Percentiles rank a stretch among this genome's conserved stretches.
Evolutionary conservation across 2,329 filamentous ascomycete species (phyloP).

Genomic region (Coniochaeta pulveracea): DNA sequence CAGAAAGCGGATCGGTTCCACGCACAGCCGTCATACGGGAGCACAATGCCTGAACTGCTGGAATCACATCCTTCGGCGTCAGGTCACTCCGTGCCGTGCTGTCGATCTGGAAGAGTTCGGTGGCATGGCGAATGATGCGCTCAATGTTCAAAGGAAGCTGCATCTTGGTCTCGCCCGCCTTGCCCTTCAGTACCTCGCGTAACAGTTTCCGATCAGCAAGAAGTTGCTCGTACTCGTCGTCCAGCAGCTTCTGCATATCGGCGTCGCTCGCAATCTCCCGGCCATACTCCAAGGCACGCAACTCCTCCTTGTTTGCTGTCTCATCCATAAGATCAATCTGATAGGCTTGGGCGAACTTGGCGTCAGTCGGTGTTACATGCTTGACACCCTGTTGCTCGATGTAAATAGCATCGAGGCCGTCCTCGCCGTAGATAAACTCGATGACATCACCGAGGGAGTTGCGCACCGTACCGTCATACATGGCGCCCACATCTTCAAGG

Average conservation of each 20-base stretch:
- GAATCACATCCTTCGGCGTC: constrained; percentile 77
- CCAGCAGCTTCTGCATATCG: constrained; percentile 75
- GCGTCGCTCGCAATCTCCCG: constrained; percentile 78
- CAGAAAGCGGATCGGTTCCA: constrained; percentile 69
- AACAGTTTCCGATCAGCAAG: constrained; percentile 63
- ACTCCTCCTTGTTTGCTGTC: constrained; percentile 36
- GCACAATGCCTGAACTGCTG: constrained; percentile 63
- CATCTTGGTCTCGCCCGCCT: constrained; percentile 74
- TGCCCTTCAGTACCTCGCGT: constrained; percentile 52
- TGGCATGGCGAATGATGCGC: constrained; percentile 83
- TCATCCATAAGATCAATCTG: constrained; percentile 77
- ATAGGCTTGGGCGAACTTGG: constrained; percentile 70
- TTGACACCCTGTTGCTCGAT: constrained; percentile 92
- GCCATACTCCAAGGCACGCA: constrained; percentile 76
- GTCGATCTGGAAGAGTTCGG: constrained; percentile 83
- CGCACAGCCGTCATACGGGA: constrained; percentile 75
- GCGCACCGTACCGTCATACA: constrained; percentile 93
- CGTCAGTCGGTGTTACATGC: constrained; percentile 68
- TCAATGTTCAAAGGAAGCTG: constrained; percentile 87
- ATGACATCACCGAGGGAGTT: constrained; percentile 95
- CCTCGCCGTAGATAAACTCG: constrained; percentile 95
- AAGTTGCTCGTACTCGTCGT: constrained; percentile 78
- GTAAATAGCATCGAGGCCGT: constrained; percentile 83
- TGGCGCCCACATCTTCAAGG: constrained; percentile 92
- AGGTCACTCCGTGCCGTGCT: constrained; percentile 79